Conservation (phyloP, 148 eudicot genomes). For the Silene uniflora region DNA sequence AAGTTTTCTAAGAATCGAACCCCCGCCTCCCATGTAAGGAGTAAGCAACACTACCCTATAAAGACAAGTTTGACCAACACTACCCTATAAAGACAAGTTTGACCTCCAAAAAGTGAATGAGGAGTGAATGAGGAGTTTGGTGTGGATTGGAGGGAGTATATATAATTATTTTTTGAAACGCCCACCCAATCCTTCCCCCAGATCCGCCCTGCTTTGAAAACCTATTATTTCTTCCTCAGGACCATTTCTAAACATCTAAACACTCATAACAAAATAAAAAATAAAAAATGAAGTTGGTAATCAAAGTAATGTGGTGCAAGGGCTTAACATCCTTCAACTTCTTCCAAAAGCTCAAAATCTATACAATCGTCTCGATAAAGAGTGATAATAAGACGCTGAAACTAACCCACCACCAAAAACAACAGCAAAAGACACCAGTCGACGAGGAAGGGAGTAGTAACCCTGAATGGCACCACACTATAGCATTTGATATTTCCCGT, state of each 20-base stretch:
- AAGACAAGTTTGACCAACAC: no score
- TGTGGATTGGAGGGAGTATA: no score
- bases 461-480: constrained; percentile 43
- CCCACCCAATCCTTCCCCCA: no score
- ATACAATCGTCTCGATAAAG: constrained; percentile 30
- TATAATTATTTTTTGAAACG: no score
- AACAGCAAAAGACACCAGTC: constrained; percentile 40
- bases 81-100: no score
- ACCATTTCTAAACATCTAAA: background rate
- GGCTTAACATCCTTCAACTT: constrained; percentile 45
- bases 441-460: constrained; percentile 38
- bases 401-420: constrained; percentile 26
- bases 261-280: background rate
- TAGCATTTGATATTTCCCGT: constrained; percentile 27
- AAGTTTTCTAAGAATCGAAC: no score
- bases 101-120: no score
- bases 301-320: constrained; percentile 35
- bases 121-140: no score
- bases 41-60: no score
- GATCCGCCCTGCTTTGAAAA: no score
- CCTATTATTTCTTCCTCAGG: background rate
- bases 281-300: background rate
- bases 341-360: constrained; percentile 47
- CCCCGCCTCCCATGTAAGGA: no score
- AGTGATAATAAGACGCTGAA: constrained; percentile 12